Percentiles rank a stretch among this genome's conserved stretches.
These are phyloP conservation scores for Penicillium sp. DNA, from an alignment of 2,329 filamentous ascomycete genomes.

Conservation along the genomic window DNA sequence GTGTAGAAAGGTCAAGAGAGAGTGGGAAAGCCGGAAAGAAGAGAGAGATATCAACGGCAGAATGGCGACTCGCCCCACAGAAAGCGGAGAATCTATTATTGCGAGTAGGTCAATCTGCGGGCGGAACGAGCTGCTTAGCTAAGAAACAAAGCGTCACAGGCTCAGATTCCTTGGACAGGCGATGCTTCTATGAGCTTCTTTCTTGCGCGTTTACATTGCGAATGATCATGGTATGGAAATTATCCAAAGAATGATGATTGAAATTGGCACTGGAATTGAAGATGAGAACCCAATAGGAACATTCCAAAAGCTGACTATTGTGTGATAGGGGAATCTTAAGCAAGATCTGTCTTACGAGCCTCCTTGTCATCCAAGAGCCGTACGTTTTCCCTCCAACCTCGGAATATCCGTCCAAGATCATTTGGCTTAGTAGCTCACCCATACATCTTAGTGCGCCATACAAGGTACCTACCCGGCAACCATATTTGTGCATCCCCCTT, in stretches of 20 bases:
- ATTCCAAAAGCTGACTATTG: slow-evolving; percentile 12
- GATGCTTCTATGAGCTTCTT: slow-evolving; percentile 19
- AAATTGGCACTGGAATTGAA: not conserved
- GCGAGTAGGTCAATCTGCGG: slow-evolving; percentile 20
- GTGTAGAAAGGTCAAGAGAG: not conserved
- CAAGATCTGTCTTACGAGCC: slow-evolving; percentile 74
- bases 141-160: slow-evolving; percentile 2
- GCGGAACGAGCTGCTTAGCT: slow-evolving; percentile 1
- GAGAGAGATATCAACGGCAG: slow-evolving; percentile 37
- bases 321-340: slow-evolving; percentile 54
- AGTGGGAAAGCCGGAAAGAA: slow-evolving; percentile 18
- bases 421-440: slow-evolving; percentile 17
- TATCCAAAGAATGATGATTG: not conserved
- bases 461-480: slow-evolving; percentile 65
- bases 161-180: slow-evolving; percentile 1
- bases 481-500: not conserved
- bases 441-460: slow-evolving; percentile 72
- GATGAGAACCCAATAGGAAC: not conserved
- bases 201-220: slow-evolving; percentile 1
- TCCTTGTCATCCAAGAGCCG: slow-evolving; percentile 83
- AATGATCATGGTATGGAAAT: slow-evolving; percentile 16
- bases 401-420: not conserved
- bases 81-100: slow-evolving; percentile 45
- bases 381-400: slow-evolving; percentile 48
- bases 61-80: slow-evolving; percentile 31